These are phyloP conservation scores for Fusarium globosum DNA, from an alignment of 2,329 filamentous ascomycete genomes.

Conservation along the genomic window DNA sequence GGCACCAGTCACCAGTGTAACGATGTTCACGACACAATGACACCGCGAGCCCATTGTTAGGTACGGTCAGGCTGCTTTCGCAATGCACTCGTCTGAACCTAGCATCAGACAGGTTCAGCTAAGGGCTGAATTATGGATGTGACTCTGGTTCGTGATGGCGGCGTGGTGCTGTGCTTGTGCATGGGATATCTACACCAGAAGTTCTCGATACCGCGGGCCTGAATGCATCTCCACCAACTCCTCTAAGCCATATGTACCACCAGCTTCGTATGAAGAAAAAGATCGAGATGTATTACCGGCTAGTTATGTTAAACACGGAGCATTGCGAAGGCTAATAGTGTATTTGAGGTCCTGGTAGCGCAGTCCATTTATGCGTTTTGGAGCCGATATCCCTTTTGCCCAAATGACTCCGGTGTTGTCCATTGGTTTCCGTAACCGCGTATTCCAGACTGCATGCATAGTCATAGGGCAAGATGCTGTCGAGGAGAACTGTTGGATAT, in stretches of 20 bases:
- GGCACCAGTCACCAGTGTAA: slow-evolving; percentile 13
- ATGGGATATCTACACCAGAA: neutral
- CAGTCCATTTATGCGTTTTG: slow-evolving; percentile 1
- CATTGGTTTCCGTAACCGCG: slow-evolving; percentile 5
- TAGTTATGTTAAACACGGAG: slow-evolving; percentile 20
- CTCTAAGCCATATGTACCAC: slow-evolving; percentile 4
- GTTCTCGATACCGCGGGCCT: slow-evolving; percentile 5
- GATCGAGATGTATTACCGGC: slow-evolving; percentile 24
- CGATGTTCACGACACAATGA: slow-evolving; percentile 15
- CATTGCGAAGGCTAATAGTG: neutral
- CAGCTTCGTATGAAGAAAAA: neutral
- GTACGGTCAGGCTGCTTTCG: neutral
- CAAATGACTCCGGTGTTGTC: slow-evolving; percentile 26
- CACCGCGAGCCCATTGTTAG: neutral
- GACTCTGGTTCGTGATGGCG: neutral
- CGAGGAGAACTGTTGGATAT: slow-evolving; percentile 15
- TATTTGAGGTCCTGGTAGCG: slow-evolving; percentile 14
- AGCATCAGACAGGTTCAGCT: neutral
- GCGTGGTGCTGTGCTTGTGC: slow-evolving; percentile 1
- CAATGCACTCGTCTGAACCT: neutral
- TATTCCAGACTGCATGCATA: slow-evolving; percentile 21
- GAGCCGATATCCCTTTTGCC: slow-evolving; percentile 13
- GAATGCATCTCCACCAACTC: slow-evolving; percentile 13
- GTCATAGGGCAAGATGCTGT: slow-evolving; percentile 26
- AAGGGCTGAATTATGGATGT: neutral